Evolutionary conservation across 257 asterid species (phyloP).

Genomic region (Fraxinus excelsior): DNA sequence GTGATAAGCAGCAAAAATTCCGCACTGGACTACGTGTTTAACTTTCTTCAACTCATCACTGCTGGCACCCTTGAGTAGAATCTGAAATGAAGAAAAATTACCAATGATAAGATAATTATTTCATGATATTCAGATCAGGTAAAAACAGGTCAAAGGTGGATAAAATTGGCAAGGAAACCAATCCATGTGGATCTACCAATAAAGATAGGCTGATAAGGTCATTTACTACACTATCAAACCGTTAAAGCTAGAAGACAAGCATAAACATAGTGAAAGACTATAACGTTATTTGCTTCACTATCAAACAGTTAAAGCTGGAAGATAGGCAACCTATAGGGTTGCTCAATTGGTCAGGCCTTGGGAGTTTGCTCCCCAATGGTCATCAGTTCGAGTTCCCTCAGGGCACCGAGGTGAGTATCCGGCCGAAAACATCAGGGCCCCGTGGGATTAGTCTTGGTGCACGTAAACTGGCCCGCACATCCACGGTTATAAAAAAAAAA

Average conservation of each 20-base stretch:
- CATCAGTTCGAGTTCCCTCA: too few relatives aligned
- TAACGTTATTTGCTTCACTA: constrained; percentile 1
- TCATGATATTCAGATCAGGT: background rate
- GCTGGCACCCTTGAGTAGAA: constrained; percentile 76
- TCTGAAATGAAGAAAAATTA: constrained; percentile 42
- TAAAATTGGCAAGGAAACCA: constrained; percentile 16
- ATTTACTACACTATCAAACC: constrained; percentile 3
- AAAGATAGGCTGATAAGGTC: constrained; percentile 7
- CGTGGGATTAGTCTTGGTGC: too few relatives aligned
- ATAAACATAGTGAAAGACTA: background rate
- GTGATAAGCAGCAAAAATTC: constrained; percentile 82
- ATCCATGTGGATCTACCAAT: constrained; percentile 5
- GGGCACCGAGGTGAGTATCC: too few relatives aligned
- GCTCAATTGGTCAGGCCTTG: too few relatives aligned
- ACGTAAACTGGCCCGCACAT: too few relatives aligned
- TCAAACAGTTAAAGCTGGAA: constrained; percentile 3
- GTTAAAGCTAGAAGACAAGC: constrained; percentile 5
- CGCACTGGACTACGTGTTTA: constrained; percentile 62
- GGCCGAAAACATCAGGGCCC: too few relatives aligned
- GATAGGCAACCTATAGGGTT: too few relatives aligned
- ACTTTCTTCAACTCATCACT: constrained; percentile 77
- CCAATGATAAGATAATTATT: background rate
- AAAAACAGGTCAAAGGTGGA: background rate
- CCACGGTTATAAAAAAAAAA: too few relatives aligned
- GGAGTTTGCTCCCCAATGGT: too few relatives aligned